Conservation (phyloP, 192 early-diverging fungal species). For the Coemansia sp. region DNA sequence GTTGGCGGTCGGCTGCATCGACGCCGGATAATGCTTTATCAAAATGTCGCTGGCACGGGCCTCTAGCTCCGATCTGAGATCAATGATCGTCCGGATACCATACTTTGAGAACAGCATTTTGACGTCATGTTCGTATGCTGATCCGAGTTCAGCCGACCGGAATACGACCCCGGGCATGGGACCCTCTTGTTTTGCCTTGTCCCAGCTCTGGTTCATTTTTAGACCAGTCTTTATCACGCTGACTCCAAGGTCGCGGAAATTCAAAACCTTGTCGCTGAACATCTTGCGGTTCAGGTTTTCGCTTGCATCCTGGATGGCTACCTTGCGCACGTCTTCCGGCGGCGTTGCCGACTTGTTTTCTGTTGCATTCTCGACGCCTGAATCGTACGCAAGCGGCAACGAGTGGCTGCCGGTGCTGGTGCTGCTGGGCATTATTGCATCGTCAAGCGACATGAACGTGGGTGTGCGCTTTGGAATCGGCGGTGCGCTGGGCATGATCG, state of each 20-base stretch:
- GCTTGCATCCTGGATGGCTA: slow-evolving; percentile 30
- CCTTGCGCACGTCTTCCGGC: slow-evolving; percentile 27
- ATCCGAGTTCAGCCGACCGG: slow-evolving; percentile 52
- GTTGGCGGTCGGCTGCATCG: slow-evolving; percentile 44
- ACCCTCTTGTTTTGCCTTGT: slow-evolving; percentile 21
- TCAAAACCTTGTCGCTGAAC: slow-evolving; percentile 49
- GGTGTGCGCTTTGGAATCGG: slow-evolving; percentile 25
- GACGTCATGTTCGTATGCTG: slow-evolving; percentile 47
- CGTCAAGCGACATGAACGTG: slow-evolving; percentile 25
- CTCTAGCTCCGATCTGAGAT: slow-evolving; percentile 53
- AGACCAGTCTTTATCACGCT: slow-evolving; percentile 38
- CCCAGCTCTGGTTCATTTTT: slow-evolving; percentile 17
- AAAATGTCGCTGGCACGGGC: slow-evolving; percentile 47
- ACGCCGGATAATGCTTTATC: slow-evolving; percentile 46
- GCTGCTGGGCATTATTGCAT: slow-evolving; percentile 1
- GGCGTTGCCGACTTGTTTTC: slow-evolving; percentile 18
- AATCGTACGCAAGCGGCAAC: neutral
- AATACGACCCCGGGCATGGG: slow-evolving; percentile 54
- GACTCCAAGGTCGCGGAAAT: slow-evolving; percentile 51
- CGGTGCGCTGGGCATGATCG: slow-evolving; percentile 31
- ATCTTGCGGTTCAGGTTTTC: slow-evolving; percentile 18
- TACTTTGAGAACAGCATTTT: slow-evolving; percentile 45
- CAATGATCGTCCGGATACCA: slow-evolving; percentile 57
- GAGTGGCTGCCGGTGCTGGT: slow-evolving; percentile 1
- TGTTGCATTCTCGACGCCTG: neutral